Base-by-base conservation (phyloP, 148 eudicot genomes). In the Vaccinium vitisidaea region DNA sequence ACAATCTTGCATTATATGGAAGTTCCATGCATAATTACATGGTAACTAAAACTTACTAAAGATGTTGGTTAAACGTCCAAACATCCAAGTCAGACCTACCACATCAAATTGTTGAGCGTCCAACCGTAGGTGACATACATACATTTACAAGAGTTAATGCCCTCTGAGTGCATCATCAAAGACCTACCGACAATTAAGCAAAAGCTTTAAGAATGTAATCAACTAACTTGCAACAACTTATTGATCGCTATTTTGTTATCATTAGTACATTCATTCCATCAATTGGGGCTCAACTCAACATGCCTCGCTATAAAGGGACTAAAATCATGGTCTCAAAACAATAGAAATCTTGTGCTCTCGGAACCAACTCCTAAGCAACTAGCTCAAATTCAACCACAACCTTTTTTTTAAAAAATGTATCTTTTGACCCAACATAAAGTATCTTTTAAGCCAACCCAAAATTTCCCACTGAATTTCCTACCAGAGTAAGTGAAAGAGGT, bases 381-480 rank as follows among this genome's bases (percentile, higher is more conserved):
- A 50, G 39, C 80, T 52, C 61, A 23, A 77, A 77, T 77, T 46
- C 74, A 77, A 14, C 80, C 55, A 77, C 3, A 49, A 77, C 18
- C 6, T 10, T 49, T 36, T 49, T 50, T 2, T 1, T 2, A 5
- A 1, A 2, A 13, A 32, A 32, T 71, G 19, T 8, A 32, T 71
- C 54, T 77, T 77, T 49, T 32, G 18, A 27, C 43, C 63, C 21
- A 77, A 25, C 30, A 52, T 67, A 36, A 69, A 5, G 74, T 65
- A 65, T 13, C 5, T 48, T 30, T 1, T 53, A 25, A 11, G 30
- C 61, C 32, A 52, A 25, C 80, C 55, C 36, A 77, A 27, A n/a
- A 25, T 77, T 77, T 77, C 80, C 55, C 2, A 50, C 55, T 12
- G 16, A 1, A 23, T 21, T n/a, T 25, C 30, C 80, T 18, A 74